Percentiles rank a stretch among this genome's conserved stretches.
Conservation (phyloP, 129 eudicot genomes). For the Chrysanthemum makinoi region DNA sequence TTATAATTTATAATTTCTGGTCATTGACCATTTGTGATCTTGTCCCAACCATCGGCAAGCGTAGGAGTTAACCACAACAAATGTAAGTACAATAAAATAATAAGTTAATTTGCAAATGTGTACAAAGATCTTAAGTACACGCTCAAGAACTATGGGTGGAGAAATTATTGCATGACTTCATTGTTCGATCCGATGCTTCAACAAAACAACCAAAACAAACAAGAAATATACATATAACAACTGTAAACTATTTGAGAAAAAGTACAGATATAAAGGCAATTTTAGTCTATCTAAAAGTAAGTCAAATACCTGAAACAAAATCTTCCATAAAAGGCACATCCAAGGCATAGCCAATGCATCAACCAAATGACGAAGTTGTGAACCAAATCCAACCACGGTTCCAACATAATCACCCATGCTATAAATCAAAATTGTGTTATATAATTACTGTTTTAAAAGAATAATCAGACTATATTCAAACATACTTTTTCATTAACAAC, state of each 20-base stretch:
- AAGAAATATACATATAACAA: background rate
- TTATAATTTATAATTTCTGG: too few relatives aligned
- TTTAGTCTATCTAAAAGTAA: constrained; percentile 1
- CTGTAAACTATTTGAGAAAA: background rate
- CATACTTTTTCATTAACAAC: too few relatives aligned
- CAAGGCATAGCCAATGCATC: constrained; percentile 57
- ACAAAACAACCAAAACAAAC: constrained; percentile 27
- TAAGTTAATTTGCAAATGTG: background rate
- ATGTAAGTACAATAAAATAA: constrained; percentile 2
- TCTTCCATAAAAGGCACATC: constrained; percentile 88
- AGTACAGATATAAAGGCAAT: constrained; percentile 8
- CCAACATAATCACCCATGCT: constrained; percentile 43
- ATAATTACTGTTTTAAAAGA: too few relatives aligned
- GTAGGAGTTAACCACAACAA: background rate
- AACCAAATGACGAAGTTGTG: constrained; percentile 71
- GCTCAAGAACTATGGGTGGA: constrained; percentile 96
- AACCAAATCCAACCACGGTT: constrained; percentile 76
- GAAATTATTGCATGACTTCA: constrained; percentile 80
- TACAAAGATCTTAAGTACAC: constrained; percentile 92
- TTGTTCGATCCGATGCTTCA: constrained; percentile 72
- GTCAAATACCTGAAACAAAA: constrained; percentile 71
- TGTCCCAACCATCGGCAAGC: constrained; percentile 13
- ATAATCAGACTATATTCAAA: too few relatives aligned
- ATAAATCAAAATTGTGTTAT: constrained; percentile 17
- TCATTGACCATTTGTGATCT: constrained; percentile 9